Evolutionary conservation across 2,329 filamentous ascomycete genomes (phyloP), one percentile per base, ranked within the genome.

Genomic region (Monosporascus sp.): DNA sequence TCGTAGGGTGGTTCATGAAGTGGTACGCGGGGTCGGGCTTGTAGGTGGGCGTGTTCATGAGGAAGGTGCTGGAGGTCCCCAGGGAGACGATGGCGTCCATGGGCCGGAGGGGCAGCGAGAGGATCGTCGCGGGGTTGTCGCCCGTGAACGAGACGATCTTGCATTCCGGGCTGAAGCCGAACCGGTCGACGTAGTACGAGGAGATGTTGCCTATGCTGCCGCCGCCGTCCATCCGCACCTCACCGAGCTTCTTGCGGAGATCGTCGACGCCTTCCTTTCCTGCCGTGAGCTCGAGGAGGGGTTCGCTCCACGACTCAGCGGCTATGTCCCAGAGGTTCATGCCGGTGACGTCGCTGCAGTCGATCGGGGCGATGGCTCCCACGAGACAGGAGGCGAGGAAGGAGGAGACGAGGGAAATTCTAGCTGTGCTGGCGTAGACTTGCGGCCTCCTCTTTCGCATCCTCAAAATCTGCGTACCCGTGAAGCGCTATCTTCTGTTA

Each of bases 1-100:
- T 96, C 45, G 91, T 94, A 1, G 94, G 94, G 72, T 97, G 92
- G 76, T 97, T 96, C 82, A 97, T 95, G 78, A 97, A 96, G 76
- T 99, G 94, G 67, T 96, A 96, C 7, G 88, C 84, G 3, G 91
- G 89, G 66, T 97, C 87, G 2, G 94, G 91, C 69, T 87, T 87
- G 79, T 96, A 97, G 63, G 83, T 80, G n/a, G 90, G 86, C 5
- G 94, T 97, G 65, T 89, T 91, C 93, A 97, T 97, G 56, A 99
- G 83, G 77, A 97, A 97, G 3, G 94, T 99, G 1, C 93, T 97
- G 31, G 89, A 95, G 1, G 94, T 99, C 55, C 94, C 94, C 7
- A 99, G 82, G 7, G 89, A 95, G 38, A 97, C 91, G 68, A 97
- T 97, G 58, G 92, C 93, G 66, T 97, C 94, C 37, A 91, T 85